phyloP scores from a whole-genome alignment of 192 early-diverging fungal species.

The Backusella westeae region DNA sequence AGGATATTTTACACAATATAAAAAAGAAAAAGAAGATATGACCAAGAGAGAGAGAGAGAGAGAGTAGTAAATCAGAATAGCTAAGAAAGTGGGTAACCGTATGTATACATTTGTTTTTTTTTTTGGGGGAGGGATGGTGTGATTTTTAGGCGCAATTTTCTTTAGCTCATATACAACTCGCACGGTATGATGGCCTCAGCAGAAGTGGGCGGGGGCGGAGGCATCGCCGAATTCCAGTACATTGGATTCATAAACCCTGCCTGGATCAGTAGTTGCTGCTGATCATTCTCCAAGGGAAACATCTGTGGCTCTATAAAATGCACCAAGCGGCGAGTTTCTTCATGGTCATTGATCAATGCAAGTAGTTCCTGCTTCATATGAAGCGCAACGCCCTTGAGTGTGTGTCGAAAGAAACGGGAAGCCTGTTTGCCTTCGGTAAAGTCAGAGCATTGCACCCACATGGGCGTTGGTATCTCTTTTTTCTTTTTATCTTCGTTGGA shows the following conservation, averaged over 20 bases:
- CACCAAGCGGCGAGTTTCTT: constrained; percentile 18
- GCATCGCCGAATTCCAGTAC: neutral
- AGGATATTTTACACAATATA: neutral
- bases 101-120: neutral
- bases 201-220: neutral
- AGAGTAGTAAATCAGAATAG: neutral
- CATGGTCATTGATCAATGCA: constrained; percentile 15
- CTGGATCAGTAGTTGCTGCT: neutral
- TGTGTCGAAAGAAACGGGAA: constrained; percentile 48
- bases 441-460: constrained; percentile 59
- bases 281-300: neutral
- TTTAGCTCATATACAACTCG: constrained; percentile 14
- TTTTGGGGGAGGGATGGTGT: neutral
- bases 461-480: neutral
- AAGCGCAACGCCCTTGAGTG: constrained; percentile 43
- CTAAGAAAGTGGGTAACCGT: neutral
- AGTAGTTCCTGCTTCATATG: constrained; percentile 26
- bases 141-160: neutral
- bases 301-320: constrained; percentile 14
- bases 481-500: constrained; percentile 9
- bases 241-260: constrained; percentile 1
- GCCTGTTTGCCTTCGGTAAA: constrained; percentile 65
- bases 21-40: neutral
- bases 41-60: too few relatives aligned
- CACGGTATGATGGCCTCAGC: neutral